phyloP scores from a whole-genome alignment of 768 basidiomycete species.

The Tremella fuciformis region DNA sequence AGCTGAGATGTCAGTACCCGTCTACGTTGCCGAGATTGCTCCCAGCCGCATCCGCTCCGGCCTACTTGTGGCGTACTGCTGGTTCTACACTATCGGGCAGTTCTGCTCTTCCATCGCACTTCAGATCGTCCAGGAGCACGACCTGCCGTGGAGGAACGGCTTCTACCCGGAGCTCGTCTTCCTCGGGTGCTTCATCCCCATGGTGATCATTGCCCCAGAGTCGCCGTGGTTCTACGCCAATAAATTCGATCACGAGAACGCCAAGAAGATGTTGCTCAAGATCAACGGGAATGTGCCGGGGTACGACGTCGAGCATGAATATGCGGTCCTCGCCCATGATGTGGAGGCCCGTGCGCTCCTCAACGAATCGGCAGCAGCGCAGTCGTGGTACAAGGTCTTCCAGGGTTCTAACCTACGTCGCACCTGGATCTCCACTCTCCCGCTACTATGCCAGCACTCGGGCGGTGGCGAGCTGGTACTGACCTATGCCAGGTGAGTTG shows the following conservation, averaged over 20 bases:
- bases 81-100: constrained; percentile 32
- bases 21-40: constrained; percentile 27
- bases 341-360: no score
- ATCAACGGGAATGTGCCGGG: constrained; percentile 20
- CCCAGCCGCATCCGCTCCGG: constrained; percentile 24
- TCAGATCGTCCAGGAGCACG: no score
- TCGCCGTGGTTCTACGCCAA: constrained; percentile 23
- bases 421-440: no score
- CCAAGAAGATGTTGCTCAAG: constrained; percentile 15
- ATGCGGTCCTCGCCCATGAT: no score
- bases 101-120: constrained; percentile 28
- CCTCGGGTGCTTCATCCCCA: constrained; percentile 12
- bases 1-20: constrained; percentile 25
- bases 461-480: no score
- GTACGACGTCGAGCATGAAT: constrained; percentile 19
- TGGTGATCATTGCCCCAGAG: constrained; percentile 17
- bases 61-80: constrained; percentile 10
- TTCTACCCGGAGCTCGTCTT: constrained; percentile 30
- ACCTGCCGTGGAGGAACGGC: constrained; percentile 20
- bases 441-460: no score
- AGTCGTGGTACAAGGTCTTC: no score
- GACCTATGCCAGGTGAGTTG: no score
- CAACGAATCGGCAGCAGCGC: no score
- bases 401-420: no score
- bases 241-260: constrained; percentile 23